These are phyloP conservation scores for Alloteropsis semialata DNA, from an alignment of 176 grass and related monocot genomes.

Conservation along the genomic window DNA sequence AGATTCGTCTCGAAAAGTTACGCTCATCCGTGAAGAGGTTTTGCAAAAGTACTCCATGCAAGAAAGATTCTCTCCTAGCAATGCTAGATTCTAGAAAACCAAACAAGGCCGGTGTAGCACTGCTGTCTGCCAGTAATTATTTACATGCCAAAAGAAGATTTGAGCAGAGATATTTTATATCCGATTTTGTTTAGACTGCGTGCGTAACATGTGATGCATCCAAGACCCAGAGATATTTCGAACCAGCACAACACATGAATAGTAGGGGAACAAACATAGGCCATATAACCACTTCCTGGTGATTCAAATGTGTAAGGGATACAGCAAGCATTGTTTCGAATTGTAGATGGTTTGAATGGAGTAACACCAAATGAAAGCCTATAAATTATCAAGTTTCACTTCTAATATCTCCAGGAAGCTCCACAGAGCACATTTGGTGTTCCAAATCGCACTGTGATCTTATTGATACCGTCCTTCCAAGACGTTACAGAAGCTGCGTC, in stretches of 20 bases:
- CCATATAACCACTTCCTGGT: neutral
- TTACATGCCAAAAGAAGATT: neutral
- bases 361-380: neutral
- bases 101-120: too few relatives aligned
- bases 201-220: neutral
- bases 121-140: neutral
- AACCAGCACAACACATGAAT: neutral
- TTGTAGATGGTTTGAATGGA: conserved; percentile 1
- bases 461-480: neutral
- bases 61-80: too few relatives aligned
- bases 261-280: neutral
- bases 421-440: neutral
- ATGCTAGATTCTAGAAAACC: too few relatives aligned
- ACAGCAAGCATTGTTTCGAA: conserved; percentile 10
- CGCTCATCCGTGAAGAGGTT: too few relatives aligned
- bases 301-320: neutral
- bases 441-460: neutral
- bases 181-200: neutral
- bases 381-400: neutral
- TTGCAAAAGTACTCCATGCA: too few relatives aligned
- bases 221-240: neutral
- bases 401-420: neutral
- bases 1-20: too few relatives aligned
- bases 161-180: neutral
- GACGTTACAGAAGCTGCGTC: neutral